Percentiles rank a stretch among this genome's conserved stretches.
Evolutionary conservation across 768 basidiomycete genomes (phyloP).

Genomic region (Termitomyces sp.): DNA sequence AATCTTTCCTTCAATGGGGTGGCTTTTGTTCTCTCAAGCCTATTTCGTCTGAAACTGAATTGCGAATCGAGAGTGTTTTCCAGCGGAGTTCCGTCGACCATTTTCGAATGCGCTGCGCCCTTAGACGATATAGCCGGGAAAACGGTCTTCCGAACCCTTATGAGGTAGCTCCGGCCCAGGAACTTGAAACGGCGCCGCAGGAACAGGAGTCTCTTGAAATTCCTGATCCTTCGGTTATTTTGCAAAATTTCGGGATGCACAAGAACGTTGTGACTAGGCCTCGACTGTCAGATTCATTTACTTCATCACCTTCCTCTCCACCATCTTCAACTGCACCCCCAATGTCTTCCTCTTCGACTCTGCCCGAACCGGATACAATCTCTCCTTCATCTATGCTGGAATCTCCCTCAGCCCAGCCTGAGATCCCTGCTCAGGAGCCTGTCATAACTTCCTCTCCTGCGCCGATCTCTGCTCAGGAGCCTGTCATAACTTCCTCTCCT

Average conservation of each 20-base stretch:
- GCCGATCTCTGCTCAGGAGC: not conserved
- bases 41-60: slow-evolving; percentile 15
- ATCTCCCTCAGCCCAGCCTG: too few relatives aligned
- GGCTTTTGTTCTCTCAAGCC: slow-evolving; percentile 28
- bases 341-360: not conserved
- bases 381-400: not conserved
- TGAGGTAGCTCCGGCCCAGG: slow-evolving; percentile 13
- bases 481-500: not conserved
- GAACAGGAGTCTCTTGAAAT: slow-evolving; percentile 15
- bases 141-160: slow-evolving; percentile 20
- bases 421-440: not conserved
- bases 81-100: slow-evolving; percentile 17
- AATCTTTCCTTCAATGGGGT: slow-evolving; percentile 30
- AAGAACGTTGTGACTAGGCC: not conserved
- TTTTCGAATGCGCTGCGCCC: slow-evolving; percentile 22
- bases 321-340: not conserved
- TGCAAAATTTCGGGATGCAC: slow-evolving; percentile 10
- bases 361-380: not conserved
- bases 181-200: not conserved
- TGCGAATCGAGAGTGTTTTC: slow-evolving; percentile 22
- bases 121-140: slow-evolving; percentile 19
- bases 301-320: not conserved
- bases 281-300: not conserved
- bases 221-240: not conserved
- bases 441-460: not conserved